Conservation (phyloP, 371 early-diverging fungal genomes). For the Syncephalastrum contaminatum region DNA sequence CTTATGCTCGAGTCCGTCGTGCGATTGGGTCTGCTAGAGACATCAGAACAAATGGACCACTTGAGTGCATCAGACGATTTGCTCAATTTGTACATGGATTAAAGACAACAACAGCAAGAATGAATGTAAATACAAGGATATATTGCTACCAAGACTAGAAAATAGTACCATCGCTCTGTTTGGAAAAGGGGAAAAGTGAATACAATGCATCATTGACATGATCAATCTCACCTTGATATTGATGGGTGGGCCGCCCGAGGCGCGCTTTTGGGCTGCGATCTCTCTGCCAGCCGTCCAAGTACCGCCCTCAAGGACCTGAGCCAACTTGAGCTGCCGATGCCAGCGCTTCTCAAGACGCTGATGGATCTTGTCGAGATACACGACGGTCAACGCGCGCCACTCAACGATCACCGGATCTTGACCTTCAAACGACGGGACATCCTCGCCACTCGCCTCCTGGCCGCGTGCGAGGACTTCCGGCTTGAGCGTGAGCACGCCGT, state of each 20-base stretch:
- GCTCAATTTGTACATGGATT: constrained; percentile 53
- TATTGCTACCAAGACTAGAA: constrained; percentile 24
- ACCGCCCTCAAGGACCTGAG: constrained; percentile 91
- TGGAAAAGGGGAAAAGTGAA: too few relatives aligned
- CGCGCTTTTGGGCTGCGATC: constrained; percentile 74
- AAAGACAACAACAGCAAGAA: background rate
- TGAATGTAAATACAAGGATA: too few relatives aligned
- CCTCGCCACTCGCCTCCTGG: constrained; percentile 8
- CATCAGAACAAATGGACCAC: constrained; percentile 60
- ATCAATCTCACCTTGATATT: constrained; percentile 55
- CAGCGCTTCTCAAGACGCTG: constrained; percentile 50
- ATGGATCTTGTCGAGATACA: constrained; percentile 76
- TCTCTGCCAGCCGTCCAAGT: constrained; percentile 91
- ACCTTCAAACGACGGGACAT: constrained; percentile 71
- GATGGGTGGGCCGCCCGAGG: constrained; percentile 86
- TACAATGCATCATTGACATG: background rate
- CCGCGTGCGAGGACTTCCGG: constrained; percentile 29
- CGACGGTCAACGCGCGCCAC: constrained; percentile 92
- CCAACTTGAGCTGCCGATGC: constrained; percentile 62
- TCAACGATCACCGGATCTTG: constrained; percentile 84
- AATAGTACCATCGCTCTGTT: constrained; percentile 48
- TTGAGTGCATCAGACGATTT: constrained; percentile 71
- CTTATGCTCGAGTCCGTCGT: constrained; percentile 69
- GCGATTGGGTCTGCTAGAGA: constrained; percentile 63
- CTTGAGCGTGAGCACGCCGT: constrained; percentile 41